Conservation (phyloP, 768 basidiomycete species). For the Tricholoma hemisulphureum region DNA sequence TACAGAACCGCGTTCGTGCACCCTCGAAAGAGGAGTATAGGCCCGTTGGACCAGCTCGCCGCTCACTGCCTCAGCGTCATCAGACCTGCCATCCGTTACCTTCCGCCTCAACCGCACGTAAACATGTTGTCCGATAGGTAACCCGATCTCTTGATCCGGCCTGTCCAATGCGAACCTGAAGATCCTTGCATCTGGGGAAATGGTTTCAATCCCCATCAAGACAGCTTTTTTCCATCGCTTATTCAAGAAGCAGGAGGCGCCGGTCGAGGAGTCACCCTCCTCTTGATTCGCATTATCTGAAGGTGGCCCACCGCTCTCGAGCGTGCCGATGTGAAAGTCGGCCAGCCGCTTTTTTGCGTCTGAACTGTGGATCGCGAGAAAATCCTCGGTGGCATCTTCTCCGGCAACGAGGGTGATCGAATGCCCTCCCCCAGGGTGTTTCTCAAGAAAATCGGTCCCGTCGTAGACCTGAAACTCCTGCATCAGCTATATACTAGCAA, state of each 20-base stretch:
- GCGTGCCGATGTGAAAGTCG: slow-evolving; percentile 14
- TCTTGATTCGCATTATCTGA: slow-evolving; percentile 13
- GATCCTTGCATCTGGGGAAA: slow-evolving; percentile 49
- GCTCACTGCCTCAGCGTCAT: slow-evolving; percentile 11
- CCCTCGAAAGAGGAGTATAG: slow-evolving; percentile 56
- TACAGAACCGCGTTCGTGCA: slow-evolving; percentile 42
- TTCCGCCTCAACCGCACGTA: slow-evolving; percentile 48
- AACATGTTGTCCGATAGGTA: slow-evolving; percentile 61
- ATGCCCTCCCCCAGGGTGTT: slow-evolving; percentile 59
- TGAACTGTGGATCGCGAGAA: slow-evolving; percentile 59
- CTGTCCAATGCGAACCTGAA: slow-evolving; percentile 49
- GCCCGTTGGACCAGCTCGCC: slow-evolving; percentile 52
- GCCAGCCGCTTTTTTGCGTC: slow-evolving; percentile 21
- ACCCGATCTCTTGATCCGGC: slow-evolving; percentile 43
- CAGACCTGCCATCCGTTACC: neutral
- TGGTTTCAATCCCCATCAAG: slow-evolving; percentile 33
- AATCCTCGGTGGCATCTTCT: slow-evolving; percentile 62
- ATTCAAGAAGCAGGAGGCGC: slow-evolving; percentile 40
- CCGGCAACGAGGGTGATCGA: slow-evolving; percentile 57
- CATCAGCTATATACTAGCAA: neutral
- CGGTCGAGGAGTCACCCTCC: neutral
- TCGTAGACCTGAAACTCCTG: slow-evolving; percentile 42
- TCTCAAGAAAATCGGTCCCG: slow-evolving; percentile 46
- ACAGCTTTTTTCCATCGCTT: slow-evolving; percentile 47
- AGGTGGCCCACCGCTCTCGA: slow-evolving; percentile 5